Conservation (phyloP, 2,329 filamentous ascomycete genomes). For the Pseudocercospora vitis region DNA sequence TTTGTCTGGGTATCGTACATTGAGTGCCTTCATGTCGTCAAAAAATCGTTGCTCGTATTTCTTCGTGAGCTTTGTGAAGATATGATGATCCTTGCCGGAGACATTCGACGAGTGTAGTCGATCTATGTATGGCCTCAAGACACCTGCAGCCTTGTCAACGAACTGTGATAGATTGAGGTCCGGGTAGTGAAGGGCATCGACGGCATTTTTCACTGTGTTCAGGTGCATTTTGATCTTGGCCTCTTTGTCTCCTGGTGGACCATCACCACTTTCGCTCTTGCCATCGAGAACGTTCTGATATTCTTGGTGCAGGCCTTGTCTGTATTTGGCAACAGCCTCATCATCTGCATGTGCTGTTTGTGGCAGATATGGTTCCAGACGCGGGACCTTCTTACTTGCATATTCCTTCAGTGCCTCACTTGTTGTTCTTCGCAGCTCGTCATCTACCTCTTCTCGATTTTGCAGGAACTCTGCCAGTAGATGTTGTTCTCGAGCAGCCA, state of each 20-base stretch:
- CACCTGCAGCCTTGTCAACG: conserved; percentile 61
- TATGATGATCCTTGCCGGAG: conserved; percentile 63
- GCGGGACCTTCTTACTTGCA: conserved; percentile 56
- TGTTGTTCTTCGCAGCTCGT: conserved; percentile 51
- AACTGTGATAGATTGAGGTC: conserved; percentile 43
- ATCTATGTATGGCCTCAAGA: conserved; percentile 82
- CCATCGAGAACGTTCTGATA: conserved; percentile 59
- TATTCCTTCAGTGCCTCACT: conserved; percentile 57
- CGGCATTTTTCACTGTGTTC: conserved; percentile 58
- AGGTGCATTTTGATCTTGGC: conserved; percentile 91
- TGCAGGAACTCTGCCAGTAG: conserved; percentile 69
- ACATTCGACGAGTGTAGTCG: conserved; percentile 57
- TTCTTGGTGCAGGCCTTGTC: conserved; percentile 48
- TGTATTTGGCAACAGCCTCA: conserved; percentile 40
- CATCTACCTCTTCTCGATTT: conserved; percentile 47
- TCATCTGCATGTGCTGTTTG: not conserved
- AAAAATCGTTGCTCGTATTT: conserved; percentile 86
- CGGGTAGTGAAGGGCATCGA: conserved; percentile 48
- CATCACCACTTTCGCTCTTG: conserved; percentile 54
- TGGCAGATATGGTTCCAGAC: conserved; percentile 2
- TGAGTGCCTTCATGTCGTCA: conserved; percentile 81
- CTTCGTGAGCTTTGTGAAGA: conserved; percentile 83
- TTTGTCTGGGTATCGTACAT: conserved; percentile 77
- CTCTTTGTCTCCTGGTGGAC: conserved; percentile 66
- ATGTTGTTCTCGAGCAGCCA: conserved; percentile 72